Base-by-base conservation (phyloP, 2,329 filamentous ascomycete species). In the Stagonosporopsis cucurbitacearum region DNA sequence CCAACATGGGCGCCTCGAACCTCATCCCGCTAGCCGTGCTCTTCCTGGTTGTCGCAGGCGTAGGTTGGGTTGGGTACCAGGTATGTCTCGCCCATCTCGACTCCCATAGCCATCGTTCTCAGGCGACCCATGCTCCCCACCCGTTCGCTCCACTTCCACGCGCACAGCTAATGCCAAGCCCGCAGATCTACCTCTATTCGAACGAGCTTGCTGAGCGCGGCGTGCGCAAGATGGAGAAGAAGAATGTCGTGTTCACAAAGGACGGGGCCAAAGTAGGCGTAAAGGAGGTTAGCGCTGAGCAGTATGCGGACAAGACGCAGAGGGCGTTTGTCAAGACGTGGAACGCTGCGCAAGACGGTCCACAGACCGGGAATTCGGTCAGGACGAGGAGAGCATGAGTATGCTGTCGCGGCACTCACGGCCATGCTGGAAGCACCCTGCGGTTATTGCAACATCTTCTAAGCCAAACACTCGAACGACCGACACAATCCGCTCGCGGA, bases 211-310 rank as follows among this genome's bases (percentile, higher is more conserved):
- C 85, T 58, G 80, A 85, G 57, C 81, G 84, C 55, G 88, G 89
- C 42, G 84, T 83, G 44, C 81, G 88, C 75, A 86, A 86, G 69
- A 89, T 92, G 84, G 86, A 88, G 73, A 86, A 86, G 78, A 90
- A 89, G 79, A 89, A 92, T 72, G 84, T 93, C 53, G 80, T 86
- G 36, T 89, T 92, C 75, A 88, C 87, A 35, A 91, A 90, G 72
- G 89, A 92, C 53, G 90, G 90, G 51, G 77, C 90, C 58, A 84
- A 85, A 67, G 88, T 93, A 40, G 87, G 87, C 44, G 83, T 93
- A 58, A 89, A 88, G 76, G 82, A 91, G 58, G 75, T 89, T 45
- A 82, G 83, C 62, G 82, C 84, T 50, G 90, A 92, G 77, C 84
- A 83, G 43, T 91, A 91, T 71, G 85, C 90, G 67, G 90, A 92